phyloP scores from a whole-genome alignment of 345 rosid species.

The Eucalyptus leucophloia region DNA sequence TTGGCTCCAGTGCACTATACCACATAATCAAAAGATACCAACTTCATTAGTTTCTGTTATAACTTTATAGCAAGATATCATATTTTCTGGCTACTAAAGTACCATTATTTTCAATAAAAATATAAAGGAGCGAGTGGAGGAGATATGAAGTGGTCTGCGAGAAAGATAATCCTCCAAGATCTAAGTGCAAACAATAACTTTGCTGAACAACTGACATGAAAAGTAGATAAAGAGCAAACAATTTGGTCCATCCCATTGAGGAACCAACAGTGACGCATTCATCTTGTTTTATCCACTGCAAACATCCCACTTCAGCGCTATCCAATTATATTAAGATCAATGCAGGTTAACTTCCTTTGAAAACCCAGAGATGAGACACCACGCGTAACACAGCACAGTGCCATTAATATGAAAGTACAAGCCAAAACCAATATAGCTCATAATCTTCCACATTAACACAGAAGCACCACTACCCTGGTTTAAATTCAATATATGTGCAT shows the following conservation, averaged over 20 bases:
- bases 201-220: background rate
- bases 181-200: background rate
- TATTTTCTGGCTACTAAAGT: background rate
- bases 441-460: background rate
- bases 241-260: background rate
- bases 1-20: constrained; percentile 79
- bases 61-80: background rate
- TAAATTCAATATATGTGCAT: background rate
- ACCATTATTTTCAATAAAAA: background rate
- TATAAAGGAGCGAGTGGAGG: background rate
- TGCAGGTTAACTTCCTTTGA: background rate
- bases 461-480: background rate
- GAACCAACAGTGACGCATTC: background rate
- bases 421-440: background rate
- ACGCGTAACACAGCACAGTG: background rate
- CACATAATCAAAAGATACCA: background rate
- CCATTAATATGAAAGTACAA: background rate
- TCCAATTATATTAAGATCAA: background rate
- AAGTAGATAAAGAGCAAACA: background rate
- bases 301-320: background rate
- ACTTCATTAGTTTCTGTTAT: background rate
- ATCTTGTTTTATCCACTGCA: background rate
- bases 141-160: background rate
- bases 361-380: background rate
- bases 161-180: background rate